Base-by-base conservation (phyloP, 345 rosid genomes). In the Theobroma cacao region DNA sequence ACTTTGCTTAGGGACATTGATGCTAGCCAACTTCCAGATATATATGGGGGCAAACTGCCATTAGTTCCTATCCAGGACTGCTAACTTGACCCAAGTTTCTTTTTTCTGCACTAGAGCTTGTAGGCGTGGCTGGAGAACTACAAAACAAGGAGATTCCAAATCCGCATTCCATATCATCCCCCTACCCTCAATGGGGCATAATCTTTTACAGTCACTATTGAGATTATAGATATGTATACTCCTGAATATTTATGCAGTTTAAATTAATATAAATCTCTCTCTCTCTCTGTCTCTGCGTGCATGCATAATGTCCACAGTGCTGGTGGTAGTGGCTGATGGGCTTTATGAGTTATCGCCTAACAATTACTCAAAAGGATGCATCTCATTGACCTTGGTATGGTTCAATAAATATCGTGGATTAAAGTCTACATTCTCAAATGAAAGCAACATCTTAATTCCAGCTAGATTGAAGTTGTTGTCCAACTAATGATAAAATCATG, bases 1-100 rank as follows among this genome's bases (percentile, higher is more conserved):
- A 91, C 97, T 22, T 81, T 95, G 75, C 95, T 92, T 0, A 82
- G 52, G 20, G 98, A 93, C 79, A 93, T 95, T 0, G 98, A 91
- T 28, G 94, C 92, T 80, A 79, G 81, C 84, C 96, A 95, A 80
- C 93, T 95, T 13, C 94, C 96, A 13, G 94, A 90, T 13, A 78
- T 83, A 68, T 92, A 90, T 33, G 99, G 99, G 50, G 98, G 99
- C 81, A 87, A 85, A 75, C 72, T 92, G 72, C 84, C 92, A 0
- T 78, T 91, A 56, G 85, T 89, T 68, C 91, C 94, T 59, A 92
- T 95, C 30, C 94, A 93, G 68, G 88, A 89, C 30, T 26, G 85
- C 83, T 89, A 82, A 80, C 45, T 79, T 24, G 70, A 15, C 38
- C 7, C 0, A 50, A 14, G 36, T 56, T 66, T 34, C 15, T 14